Percentiles rank a stretch among this genome's conserved stretches.
Conservation (phyloP, 106 monocot genomes). For the Dendrobium nobile region DNA sequence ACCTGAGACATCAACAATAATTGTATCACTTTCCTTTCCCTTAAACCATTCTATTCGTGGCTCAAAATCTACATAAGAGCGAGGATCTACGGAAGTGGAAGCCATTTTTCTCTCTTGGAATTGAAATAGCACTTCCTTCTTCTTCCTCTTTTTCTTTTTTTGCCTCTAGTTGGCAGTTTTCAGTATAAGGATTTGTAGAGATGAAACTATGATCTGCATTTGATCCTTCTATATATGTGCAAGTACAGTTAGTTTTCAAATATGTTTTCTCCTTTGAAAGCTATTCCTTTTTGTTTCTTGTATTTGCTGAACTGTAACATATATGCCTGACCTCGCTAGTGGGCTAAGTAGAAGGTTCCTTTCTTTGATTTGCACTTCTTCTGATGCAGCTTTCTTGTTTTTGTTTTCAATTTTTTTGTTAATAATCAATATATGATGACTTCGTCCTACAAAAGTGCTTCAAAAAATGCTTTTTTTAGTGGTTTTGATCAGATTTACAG, state of each 20-base stretch:
- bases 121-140: no score
- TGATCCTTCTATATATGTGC: neutral
- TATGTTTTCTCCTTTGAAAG: neutral
- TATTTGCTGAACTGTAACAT: neutral
- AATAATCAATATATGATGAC: neutral
- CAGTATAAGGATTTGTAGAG: neutral
- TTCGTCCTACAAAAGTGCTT: neutral
- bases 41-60: slow-evolving; percentile 10
- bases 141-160: neutral
- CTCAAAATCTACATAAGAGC: slow-evolving; percentile 12
- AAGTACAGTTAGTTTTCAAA: neutral
- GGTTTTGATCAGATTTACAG: no score
- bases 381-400: neutral
- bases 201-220: neutral
- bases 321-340: neutral
- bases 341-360: slow-evolving; percentile 5
- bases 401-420: neutral
- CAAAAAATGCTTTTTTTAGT: neutral
- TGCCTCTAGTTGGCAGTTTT: neutral
- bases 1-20: slow-evolving; percentile 11
- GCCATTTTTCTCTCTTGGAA: neutral
- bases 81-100: slow-evolving; percentile 1
- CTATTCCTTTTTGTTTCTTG: slow-evolving; percentile 7
- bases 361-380: neutral
- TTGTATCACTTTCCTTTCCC: slow-evolving; percentile 4